These are phyloP conservation scores for Iberis amara DNA, from an alignment of 441 rosid genomes.

Conservation along the genomic window DNA sequence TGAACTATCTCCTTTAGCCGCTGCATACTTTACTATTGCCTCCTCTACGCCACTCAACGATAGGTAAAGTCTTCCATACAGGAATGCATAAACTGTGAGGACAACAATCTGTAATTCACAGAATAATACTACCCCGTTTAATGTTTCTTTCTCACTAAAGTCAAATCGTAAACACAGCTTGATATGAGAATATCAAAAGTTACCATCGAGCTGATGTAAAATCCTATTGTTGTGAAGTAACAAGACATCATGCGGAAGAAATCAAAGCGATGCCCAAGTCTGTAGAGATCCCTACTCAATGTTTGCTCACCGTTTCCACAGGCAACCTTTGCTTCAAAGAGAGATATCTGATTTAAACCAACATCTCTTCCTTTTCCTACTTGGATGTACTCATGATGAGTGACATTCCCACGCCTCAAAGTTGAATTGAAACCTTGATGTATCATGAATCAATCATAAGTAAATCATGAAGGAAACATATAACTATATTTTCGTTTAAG, in stretches of 20 bases:
- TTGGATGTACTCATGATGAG: slow-evolving; percentile 97
- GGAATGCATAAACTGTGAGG: slow-evolving; percentile 61
- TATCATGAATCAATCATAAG: slow-evolving; percentile 11
- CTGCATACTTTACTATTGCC: slow-evolving; percentile 62
- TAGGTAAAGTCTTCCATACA: slow-evolving; percentile 82
- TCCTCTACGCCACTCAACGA: slow-evolving; percentile 86
- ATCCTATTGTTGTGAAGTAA: slow-evolving; percentile 79
- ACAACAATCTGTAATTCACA: slow-evolving; percentile 55
- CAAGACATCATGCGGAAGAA: slow-evolving; percentile 92
- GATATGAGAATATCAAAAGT: slow-evolving; percentile 23
- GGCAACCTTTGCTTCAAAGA: slow-evolving; percentile 95
- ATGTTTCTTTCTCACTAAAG: no score
- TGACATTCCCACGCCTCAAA: slow-evolving; percentile 75
- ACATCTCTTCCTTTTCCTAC: slow-evolving; percentile 98
- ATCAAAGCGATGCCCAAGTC: slow-evolving; percentile 91
- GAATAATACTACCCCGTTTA: neutral
- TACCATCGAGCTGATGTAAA: slow-evolving; percentile 82
- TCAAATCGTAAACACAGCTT: neutral
- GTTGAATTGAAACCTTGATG: slow-evolving; percentile 80
- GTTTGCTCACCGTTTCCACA: slow-evolving; percentile 95
- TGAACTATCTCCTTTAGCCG: slow-evolving; percentile 54
- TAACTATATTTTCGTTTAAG: slow-evolving; percentile 4
- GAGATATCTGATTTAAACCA: slow-evolving; percentile 89
- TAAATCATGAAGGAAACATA: slow-evolving; percentile 14
- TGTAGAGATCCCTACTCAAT: slow-evolving; percentile 82